Evolutionary conservation across 108 stramenopile genomes (phyloP), one percentile per base, ranked within the genome.

Genomic region (Asterionellopsis glacialis): DNA sequence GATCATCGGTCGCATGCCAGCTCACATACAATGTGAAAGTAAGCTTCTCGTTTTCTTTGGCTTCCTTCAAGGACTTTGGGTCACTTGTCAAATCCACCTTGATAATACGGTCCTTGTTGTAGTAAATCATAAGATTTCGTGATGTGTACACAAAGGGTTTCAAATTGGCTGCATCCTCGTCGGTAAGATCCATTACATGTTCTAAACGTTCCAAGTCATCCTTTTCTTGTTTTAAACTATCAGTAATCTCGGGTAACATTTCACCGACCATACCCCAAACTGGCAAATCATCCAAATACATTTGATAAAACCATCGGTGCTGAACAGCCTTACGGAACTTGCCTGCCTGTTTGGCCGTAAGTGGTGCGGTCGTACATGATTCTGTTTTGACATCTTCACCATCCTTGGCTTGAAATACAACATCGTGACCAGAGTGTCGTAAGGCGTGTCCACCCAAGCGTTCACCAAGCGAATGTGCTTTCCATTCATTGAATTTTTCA

Each of bases 221-320:
- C 15, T 19, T 23, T 51, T 69, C 68, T 15, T 60, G 16, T 16
- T n/a, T 51, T 19, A 62, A 61, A 39, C 72, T 50, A 48, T 78
- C 79, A 4, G 72, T 22, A 43, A 65, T 65, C n/a, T n/a, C n/a
- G 47, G 81, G 82, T 28, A 88, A 70, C 76, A 92, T 81, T 73
- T 96, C 91, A 33, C 98, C 98, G 19, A 98, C 96, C 91, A 95
- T 95, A 22, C 96, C 96, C 95, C 96, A 98, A 11, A 97, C 75
- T 23, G 98, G 98, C 45, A 99, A 79, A 59, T 97, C 97, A 57
- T 99, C 98, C 44, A 97, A 57, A 62, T 95, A 97, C 83, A 99
- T 87, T 78, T 97, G 94, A 73, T 97, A 97, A 74, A 94, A 91
- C 90, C 96, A 99, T 54, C 95, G 82, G 53, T 95, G 86, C 41